Evolutionary conservation across 805 yeast genomes (phyloP), one percentile per base, ranked within the genome.

Genomic region (Candida parachauliodes): DNA sequence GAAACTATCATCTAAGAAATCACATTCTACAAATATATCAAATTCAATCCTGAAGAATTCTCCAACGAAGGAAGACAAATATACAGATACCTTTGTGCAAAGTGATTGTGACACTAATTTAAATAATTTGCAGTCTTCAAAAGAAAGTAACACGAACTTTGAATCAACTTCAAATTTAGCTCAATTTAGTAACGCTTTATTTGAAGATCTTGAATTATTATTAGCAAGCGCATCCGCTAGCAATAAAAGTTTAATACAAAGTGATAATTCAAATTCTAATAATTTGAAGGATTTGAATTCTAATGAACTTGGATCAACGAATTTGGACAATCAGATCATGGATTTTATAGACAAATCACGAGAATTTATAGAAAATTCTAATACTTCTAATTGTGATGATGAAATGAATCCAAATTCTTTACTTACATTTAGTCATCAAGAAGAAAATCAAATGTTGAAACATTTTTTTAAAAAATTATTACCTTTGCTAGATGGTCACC

Each of bases 401-500:
- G 25, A 28, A 14, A 11, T 8, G 4, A 17, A 34, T 10, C 3
- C 32, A 8, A 26, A 32, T 5, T 38, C 43, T 14, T 37, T 53
- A 9, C 41, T 42, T 17, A 37, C 50, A 12, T 43, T 65, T 39
- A 50, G 72, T 5, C 63, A 67, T 30, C 52, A 65, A 18, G 79
- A 76, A 40, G 82, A 77, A 44, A 74, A 73, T 40, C 68, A 65
- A 62, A 72, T 77, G 67, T 47, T 77, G 41, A 70, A 68, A 43
- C 81, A 77, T 51, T 77, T 76, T 47, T 77, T 76, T 52, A 70
- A 73, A 45, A 70, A 73, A 41, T 57, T 77, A 25, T 52, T 77
- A 5, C 79, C 77, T 1, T 48, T 76, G 28, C 52, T 76, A 23
- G 82, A 77, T 55, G 79, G 79, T 0, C 81, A 77, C 48, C 82